These are phyloP conservation scores for Scenedesmus sp. DNA, from an alignment of 163 green algal genomes.

Conservation along the genomic window DNA sequence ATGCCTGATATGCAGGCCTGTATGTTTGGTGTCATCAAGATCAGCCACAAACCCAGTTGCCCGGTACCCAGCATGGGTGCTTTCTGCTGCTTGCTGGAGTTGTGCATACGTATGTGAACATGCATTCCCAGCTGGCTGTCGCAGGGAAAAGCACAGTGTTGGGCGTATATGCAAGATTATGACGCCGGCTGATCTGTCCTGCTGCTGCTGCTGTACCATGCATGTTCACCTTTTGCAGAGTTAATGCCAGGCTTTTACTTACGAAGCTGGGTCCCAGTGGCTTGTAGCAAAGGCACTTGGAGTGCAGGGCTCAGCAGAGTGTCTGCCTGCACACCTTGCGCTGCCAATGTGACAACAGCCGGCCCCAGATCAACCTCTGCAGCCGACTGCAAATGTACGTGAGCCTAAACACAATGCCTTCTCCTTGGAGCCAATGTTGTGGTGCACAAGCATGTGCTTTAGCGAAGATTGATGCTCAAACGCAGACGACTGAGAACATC, in stretches of 20 bases:
- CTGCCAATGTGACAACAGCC: not conserved
- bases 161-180: too few relatives aligned
- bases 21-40: too few relatives aligned
- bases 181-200: not conserved
- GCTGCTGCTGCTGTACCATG: not conserved
- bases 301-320: not conserved
- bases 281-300: not conserved
- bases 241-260: not conserved
- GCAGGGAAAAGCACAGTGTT: too few relatives aligned
- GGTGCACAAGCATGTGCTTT: not conserved
- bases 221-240: not conserved
- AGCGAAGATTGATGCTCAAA: too few relatives aligned
- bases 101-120: too few relatives aligned
- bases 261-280: not conserved
- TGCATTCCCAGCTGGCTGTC: too few relatives aligned
- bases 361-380: not conserved
- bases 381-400: constrained; percentile 4
- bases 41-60: too few relatives aligned
- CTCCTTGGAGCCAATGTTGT: not conserved
- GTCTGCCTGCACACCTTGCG: not conserved
- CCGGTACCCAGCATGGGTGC: too few relatives aligned
- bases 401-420: too few relatives aligned
- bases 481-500: not conserved
- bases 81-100: too few relatives aligned
- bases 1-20: too few relatives aligned